Base-by-base conservation (phyloP, 1,139 yeast genomes). In the Candida sojae region DNA sequence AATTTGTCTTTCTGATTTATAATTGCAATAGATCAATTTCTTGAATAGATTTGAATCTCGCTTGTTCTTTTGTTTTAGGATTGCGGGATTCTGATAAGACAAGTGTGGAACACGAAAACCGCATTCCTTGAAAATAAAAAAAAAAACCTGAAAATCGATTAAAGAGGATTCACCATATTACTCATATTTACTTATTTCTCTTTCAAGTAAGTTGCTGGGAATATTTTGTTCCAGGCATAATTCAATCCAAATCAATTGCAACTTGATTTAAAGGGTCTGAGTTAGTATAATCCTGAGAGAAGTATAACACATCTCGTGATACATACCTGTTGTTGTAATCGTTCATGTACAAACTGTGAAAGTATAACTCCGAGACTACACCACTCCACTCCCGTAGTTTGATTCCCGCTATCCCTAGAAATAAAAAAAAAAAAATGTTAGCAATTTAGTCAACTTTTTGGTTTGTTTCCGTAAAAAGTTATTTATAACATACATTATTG, bases 291-390 rank as follows among this genome's bases (percentile, higher is more conserved):
- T 12, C 8, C 8, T 10, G 3, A 5, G n/a, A 21, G 13, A 17
- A 29, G 0, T 25, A 11, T n/a, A 5, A 9, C 6, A 3, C n/a
- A 21, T 34, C 26, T 6, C 10, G 10, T 25, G 12, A 17, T 28
- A 50, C 53, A 38, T 46, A 53, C 54, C 29, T 51, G 55, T 43
- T 47, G 40, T 13, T 35, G 21, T 25, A 51, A 44, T 38, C 51
- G 45, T 43, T 53, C 55, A 34, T 53, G 53, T 11, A 53, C 50
- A 43, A 51, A 51, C 23, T 36, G 49, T 12, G 53, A 45, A 29
- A 50, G 29, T 35, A 45, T 34, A 11, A 53, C 43, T 3, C 50
- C 55, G 9, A 45, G 30, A 13, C 49, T 36, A 32, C 50, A 50
- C 53, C 52, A 51, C 33, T 32, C 44, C 21, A 46, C 23, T 4